phyloP scores from a whole-genome alignment of 495 filamentous ascomycete species.

The Lasiosphaeria ovina region DNA sequence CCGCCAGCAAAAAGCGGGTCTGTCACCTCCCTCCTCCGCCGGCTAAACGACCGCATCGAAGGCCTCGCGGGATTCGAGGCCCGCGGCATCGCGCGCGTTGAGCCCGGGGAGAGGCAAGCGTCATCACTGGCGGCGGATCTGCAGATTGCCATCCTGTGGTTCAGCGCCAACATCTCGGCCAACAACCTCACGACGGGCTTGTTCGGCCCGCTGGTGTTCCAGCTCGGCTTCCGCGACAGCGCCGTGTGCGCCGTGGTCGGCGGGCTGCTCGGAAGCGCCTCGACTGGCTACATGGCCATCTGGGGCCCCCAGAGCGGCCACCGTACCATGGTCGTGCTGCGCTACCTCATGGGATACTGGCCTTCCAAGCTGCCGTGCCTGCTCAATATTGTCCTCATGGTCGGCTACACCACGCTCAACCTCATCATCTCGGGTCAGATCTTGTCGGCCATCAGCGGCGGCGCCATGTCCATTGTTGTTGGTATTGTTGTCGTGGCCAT shows the following conservation, averaged over 20 bases:
- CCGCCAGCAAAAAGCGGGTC: too few species aligned
- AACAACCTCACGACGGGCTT: conserved; percentile 76
- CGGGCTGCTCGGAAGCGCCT: conserved; percentile 54
- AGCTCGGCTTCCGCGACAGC: conserved; percentile 65
- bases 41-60: conserved; percentile 31
- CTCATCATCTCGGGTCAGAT: conserved; percentile 74
- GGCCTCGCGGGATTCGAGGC: conserved; percentile 57
- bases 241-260: conserved; percentile 67
- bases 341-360: conserved; percentile 80
- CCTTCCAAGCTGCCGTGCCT: conserved; percentile 71
- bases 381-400: conserved; percentile 67
- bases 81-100: conserved; percentile 66
- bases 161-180: conserved; percentile 71
- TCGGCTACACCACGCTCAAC: conserved; percentile 70
- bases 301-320: conserved; percentile 70
- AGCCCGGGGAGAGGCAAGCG: conserved; percentile 60
- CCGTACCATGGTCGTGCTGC: conserved; percentile 67
- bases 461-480: conserved; percentile 62
- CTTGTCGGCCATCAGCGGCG: conserved; percentile 66
- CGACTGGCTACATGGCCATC: conserved; percentile 66
- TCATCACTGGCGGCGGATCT: conserved; percentile 57
- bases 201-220: conserved; percentile 68
- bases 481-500: conserved; percentile 70
- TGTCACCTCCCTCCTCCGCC: conserved; percentile 4
- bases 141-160: conserved; percentile 68